These are phyloP conservation scores for Physaria fendleri DNA, from an alignment of 345 rosid species.

Conservation along the genomic window DNA sequence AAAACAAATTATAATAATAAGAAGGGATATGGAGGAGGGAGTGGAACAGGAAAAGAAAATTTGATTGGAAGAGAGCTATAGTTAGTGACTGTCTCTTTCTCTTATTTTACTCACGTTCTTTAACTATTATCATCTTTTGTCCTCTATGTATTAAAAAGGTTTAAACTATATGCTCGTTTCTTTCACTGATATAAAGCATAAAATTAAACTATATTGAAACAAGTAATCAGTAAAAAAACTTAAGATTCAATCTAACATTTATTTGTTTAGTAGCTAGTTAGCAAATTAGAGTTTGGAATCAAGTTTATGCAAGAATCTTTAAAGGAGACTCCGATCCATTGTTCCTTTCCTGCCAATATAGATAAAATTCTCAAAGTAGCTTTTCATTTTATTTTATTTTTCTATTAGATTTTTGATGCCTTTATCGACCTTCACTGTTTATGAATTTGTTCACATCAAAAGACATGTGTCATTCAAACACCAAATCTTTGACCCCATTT, in stretches of 20 bases:
- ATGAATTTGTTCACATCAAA: too few relatives aligned
- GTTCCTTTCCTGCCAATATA: not conserved
- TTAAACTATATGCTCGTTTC: conserved; percentile 13
- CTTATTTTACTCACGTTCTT: conserved; percentile 29
- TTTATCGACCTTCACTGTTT: too few relatives aligned
- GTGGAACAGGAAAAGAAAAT: conserved; percentile 26
- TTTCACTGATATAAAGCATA: not conserved
- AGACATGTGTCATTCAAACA: too few relatives aligned
- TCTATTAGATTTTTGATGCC: not conserved
- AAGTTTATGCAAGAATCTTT: not conserved
- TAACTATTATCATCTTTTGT: conserved; percentile 19
- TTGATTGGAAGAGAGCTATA: conserved; percentile 23
- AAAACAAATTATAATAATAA: not conserved
- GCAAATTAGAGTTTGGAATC: too few relatives aligned
- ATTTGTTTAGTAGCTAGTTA: not conserved
- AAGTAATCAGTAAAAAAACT: not conserved
- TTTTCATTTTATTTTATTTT: not conserved
- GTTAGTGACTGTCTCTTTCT: conserved; percentile 26
- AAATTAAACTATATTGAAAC: not conserved
- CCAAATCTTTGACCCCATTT: too few relatives aligned
- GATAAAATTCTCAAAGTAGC: not conserved
- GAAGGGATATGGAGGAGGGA: conserved; percentile 13
- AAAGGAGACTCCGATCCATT: not conserved
- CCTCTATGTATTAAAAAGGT: not conserved
- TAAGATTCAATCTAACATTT: not conserved